Conservation (phyloP, 2,329 filamentous ascomycete genomes). For the Beauveria varroae region DNA sequence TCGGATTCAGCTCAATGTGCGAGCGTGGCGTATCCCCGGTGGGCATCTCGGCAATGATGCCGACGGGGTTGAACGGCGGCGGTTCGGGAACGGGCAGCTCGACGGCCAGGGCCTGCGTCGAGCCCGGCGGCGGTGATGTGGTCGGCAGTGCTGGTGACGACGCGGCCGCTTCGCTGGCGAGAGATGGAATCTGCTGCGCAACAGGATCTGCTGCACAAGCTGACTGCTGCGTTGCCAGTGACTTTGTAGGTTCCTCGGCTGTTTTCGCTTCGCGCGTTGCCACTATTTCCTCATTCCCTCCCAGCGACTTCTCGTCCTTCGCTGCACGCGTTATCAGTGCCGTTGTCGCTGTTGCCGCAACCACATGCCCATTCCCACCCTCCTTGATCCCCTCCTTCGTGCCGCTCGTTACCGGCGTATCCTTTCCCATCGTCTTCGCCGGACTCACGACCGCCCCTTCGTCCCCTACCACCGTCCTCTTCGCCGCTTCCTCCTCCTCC, state of each 20-base stretch:
- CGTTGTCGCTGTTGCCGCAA: neutral
- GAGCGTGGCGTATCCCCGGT: conserved; percentile 35
- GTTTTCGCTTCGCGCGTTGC: neutral
- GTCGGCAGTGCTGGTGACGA: neutral
- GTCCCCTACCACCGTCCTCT: conserved; percentile 18
- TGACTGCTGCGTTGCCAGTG: neutral
- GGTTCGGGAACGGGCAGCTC: conserved; percentile 14
- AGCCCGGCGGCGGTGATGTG: neutral
- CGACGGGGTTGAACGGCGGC: conserved; percentile 31
- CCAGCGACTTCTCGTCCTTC: neutral
- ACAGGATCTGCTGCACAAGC: neutral
- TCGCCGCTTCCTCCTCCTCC: conserved; percentile 29
- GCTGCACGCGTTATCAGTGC: too few relatives aligned
- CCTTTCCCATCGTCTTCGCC: conserved; percentile 17
- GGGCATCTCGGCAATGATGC: conserved; percentile 39
- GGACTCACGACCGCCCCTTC: conserved; percentile 20
- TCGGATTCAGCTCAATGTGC: conserved; percentile 34
- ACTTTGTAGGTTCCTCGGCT: too few relatives aligned
- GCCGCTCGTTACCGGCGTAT: neutral
- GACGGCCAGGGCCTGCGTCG: neutral
- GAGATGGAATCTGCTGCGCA: neutral
- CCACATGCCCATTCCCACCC: neutral
- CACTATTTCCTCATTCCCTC: neutral
- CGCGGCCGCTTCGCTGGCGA: neutral
- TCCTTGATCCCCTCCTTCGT: neutral